phyloP scores from a whole-genome alignment of 192 early-diverging fungal species.

The Backusella psychrophila region DNA sequence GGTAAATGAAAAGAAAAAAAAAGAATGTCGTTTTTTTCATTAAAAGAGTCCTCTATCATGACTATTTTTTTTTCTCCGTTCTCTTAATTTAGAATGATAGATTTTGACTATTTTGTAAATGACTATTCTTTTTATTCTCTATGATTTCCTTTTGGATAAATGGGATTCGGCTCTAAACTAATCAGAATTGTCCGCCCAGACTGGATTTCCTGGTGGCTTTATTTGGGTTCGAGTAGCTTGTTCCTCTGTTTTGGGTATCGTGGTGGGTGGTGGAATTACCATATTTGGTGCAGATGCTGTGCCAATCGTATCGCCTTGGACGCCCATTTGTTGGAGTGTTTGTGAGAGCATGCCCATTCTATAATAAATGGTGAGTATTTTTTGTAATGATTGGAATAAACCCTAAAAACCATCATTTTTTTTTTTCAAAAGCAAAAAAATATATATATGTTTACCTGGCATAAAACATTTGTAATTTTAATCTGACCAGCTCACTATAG shows the following conservation, averaged over 20 bases:
- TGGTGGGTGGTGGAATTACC: slow-evolving; percentile 36
- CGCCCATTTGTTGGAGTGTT: slow-evolving; percentile 49
- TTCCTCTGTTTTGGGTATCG: background rate
- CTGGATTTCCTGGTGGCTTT: background rate
- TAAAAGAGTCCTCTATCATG: background rate
- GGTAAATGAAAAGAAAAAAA: background rate
- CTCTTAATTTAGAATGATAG: background rate
- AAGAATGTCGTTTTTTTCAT: slow-evolving; percentile 1
- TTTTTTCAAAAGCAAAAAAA: too few relatives aligned
- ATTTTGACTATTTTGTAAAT: slow-evolving; percentile 1
- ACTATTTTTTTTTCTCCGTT: background rate
- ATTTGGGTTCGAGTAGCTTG: too few relatives aligned
- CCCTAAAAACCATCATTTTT: too few relatives aligned
- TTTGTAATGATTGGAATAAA: too few relatives aligned
- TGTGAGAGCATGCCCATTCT: slow-evolving; percentile 24
- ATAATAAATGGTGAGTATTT: too few relatives aligned
- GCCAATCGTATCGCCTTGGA: slow-evolving; percentile 18
- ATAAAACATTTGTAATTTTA: slow-evolving; percentile 92
- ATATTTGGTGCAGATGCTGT: slow-evolving; percentile 18
- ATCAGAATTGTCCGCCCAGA: background rate
- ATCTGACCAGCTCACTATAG: slow-evolving; percentile 77
- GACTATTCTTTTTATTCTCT: slow-evolving; percentile 3
- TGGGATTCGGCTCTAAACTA: background rate
- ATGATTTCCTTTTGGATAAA: background rate
- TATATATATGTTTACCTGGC: slow-evolving; percentile 28